Evolutionary conservation across 371 early-diverging fungal genomes (phyloP), one percentile per base, ranked within the genome.

Genomic region (Coemansia sp.): DNA sequence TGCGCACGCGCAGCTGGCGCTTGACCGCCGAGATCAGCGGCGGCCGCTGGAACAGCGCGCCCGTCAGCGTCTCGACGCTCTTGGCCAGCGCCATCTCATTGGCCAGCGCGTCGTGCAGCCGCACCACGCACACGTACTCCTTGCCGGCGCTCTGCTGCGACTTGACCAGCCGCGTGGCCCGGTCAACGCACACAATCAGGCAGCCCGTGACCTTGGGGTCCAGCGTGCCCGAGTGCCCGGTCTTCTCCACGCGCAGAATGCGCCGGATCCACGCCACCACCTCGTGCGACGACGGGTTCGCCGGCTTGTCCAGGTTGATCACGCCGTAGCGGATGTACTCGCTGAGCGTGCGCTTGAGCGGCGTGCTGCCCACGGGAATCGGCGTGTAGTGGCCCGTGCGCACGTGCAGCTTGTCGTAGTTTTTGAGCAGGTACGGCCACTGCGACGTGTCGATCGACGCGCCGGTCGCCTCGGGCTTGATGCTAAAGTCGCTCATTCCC

Each of bases 121-220:
- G 90, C 47, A 99, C 85, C 10, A 98, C 90, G 71, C 93, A 91
- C 43, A 99, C 98, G 82, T 99, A 99, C 82, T 98, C 99, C 80
- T 99, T 99, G 78, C 94, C 97, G 58, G 98, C 98, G 78, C 95
- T 90, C 83, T 99, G 99, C 82, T 99, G 99, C 58, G 94, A 94
- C 86, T 99, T 99, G 66, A 99, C 98, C 62, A 99, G 85, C 66
- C 99, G 91, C 32, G 99, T 99, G 37, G 99, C 99, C 72, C 98
- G 90, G 81, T 99, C 99, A 63, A 99, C 83, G 82, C 99, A 99
- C 31, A 99, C 97, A 72, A 98, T 97, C 81, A 99, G 83, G 77
- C 98, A 98, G 39, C 99, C 99, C 40, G 99, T 99, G 47, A 99
- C 99, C 81, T 99, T 97, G 66, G 99, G 99, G 84, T 99, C 99